These are phyloP conservation scores for Pinus tabuliformis DNA, from an alignment of 75 land plant species.

Conservation along the genomic window DNA sequence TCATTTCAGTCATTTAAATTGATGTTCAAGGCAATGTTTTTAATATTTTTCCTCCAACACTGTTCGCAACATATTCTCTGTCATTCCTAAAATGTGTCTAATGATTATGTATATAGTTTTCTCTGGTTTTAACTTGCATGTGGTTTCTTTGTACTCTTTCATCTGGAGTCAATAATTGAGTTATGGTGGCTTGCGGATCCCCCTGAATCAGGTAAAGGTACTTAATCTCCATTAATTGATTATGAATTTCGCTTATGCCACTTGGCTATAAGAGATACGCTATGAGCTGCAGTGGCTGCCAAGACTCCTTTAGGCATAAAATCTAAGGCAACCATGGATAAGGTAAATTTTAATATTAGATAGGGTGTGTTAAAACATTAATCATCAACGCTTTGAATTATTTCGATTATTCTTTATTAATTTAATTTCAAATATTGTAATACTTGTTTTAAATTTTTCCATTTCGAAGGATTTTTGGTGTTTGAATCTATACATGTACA, in stretches of 20 bases:
- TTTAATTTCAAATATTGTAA: no score
- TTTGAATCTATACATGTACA: no score
- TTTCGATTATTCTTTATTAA: background rate
- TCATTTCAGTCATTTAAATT: background rate
- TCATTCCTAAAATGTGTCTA: background rate
- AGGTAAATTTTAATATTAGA: conserved; percentile 30
- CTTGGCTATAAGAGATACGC: conserved; percentile 95
- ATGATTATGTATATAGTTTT: background rate
- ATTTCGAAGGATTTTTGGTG: no score
- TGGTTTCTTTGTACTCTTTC: background rate
- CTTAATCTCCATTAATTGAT: conserved; percentile 88
- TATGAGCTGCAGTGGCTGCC: conserved; percentile 89
- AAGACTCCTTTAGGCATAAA: conserved; percentile 90
- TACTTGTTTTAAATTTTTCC: no score
- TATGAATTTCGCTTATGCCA: conserved; percentile 94
- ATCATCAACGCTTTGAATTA: background rate
- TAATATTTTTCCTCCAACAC: background rate
- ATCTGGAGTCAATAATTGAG: background rate
- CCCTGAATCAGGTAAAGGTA: conserved; percentile 96
- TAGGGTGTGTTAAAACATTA: background rate
- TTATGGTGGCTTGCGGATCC: conserved; percentile 51
- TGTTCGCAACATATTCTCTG: background rate
- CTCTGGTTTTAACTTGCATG: no score
- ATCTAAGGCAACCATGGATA: conserved; percentile 94
- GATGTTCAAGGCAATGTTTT: no score